These are phyloP conservation scores for Artemisia tridentata DNA, from an alignment of 129 eudicot genomes.

Conservation along the genomic window DNA sequence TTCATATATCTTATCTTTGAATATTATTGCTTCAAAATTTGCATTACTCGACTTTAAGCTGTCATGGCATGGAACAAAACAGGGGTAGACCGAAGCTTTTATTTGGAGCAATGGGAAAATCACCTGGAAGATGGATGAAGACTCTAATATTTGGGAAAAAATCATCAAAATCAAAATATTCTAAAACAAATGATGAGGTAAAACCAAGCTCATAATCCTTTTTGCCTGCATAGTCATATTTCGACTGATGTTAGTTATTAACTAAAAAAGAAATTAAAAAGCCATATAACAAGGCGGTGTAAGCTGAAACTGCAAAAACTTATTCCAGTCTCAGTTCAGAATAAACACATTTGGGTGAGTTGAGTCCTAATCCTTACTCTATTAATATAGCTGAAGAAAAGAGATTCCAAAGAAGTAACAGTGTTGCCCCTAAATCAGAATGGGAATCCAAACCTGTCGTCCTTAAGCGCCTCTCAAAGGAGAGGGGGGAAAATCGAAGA, in stretches of 20 bases:
- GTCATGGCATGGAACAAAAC: neutral
- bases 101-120: constrained; percentile 49
- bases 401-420: constrained; percentile 27
- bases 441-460: constrained; percentile 15
- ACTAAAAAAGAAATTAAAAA: neutral
- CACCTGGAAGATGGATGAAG: constrained; percentile 67
- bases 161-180: constrained; percentile 36
- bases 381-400: constrained; percentile 35
- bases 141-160: constrained; percentile 47
- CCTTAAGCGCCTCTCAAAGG: constrained; percentile 8
- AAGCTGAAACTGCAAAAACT: too few relatives aligned
- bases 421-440: constrained; percentile 19
- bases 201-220: neutral
- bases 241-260: too few relatives aligned
- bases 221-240: neutral
- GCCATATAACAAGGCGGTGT: neutral
- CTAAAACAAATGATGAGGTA: constrained; percentile 41
- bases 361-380: neutral
- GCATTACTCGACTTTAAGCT: neutral
- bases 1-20: neutral
- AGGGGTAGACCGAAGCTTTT: neutral
- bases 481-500: constrained; percentile 26
- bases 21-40: neutral
- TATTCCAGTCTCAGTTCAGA: neutral
- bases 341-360: neutral